phyloP scores from a whole-genome alignment of 805 yeast species.

The Saturnispora sekii region DNA sequence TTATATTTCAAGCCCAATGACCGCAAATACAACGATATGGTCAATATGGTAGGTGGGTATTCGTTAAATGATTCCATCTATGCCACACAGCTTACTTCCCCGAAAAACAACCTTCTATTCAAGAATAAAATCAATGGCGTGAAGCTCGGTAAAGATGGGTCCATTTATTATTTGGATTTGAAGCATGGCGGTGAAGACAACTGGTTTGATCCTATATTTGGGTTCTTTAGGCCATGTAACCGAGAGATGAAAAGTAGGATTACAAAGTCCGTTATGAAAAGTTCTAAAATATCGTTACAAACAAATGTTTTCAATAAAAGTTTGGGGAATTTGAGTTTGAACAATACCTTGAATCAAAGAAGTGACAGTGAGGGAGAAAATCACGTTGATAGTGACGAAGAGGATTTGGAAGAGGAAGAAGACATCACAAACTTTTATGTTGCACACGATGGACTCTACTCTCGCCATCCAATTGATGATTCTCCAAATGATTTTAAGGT shows the following conservation, averaged over 20 bases:
- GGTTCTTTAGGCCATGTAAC: slow-evolving; percentile 25
- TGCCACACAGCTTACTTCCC: slow-evolving; percentile 18
- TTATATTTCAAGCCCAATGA: no score
- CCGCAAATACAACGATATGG: no score
- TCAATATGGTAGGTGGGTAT: slow-evolving; percentile 10
- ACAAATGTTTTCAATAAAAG: neutral
- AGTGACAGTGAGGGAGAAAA: neutral
- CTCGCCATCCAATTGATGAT: slow-evolving; percentile 46
- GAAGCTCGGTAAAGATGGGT: slow-evolving; percentile 23
- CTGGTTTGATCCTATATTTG: slow-evolving; percentile 23
- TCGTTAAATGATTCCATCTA: slow-evolving; percentile 14
- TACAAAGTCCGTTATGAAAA: slow-evolving; percentile 19
- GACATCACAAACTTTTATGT: slow-evolving; percentile 24
- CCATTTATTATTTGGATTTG: slow-evolving; percentile 21
- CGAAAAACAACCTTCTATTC: slow-evolving; percentile 13
- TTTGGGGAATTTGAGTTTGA: slow-evolving; percentile 1
- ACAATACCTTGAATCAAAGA: slow-evolving; percentile 2
- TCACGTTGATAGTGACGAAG: slow-evolving; percentile 13
- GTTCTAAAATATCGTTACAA: slow-evolving; percentile 6
- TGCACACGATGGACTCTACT: slow-evolving; percentile 49
- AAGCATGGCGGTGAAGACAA: slow-evolving; percentile 12
- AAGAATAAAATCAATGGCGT: slow-evolving; percentile 24
- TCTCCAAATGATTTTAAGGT: slow-evolving; percentile 48
- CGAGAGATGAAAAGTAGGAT: slow-evolving; percentile 21
- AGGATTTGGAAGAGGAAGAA: slow-evolving; percentile 7